Evolutionary conservation across 2,329 filamentous ascomycete species (phyloP).

Genomic region (Amesomyces nigricolor): DNA sequence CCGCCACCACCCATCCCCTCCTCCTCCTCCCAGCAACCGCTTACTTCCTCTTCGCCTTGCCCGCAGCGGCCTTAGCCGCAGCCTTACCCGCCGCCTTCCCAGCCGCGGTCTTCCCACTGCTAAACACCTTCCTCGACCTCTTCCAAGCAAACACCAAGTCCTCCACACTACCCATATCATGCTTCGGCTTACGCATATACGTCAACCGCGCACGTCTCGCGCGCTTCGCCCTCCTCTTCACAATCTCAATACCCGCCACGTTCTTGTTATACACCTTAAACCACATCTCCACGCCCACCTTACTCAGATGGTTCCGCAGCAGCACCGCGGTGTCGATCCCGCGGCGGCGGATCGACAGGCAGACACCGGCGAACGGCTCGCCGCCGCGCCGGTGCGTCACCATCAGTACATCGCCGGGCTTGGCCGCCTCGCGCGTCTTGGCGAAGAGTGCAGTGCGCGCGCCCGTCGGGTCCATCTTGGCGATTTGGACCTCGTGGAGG

Average conservation of each 20-base stretch:
- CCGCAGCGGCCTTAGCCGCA: constrained; percentile 15
- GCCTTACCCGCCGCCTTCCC: constrained; percentile 18
- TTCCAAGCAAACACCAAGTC: constrained; percentile 64
- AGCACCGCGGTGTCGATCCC: constrained; percentile 85
- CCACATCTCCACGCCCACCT: constrained; percentile 93
- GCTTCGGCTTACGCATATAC: constrained; percentile 82
- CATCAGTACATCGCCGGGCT: constrained; percentile 84
- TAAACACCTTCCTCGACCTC: constrained; percentile 37
- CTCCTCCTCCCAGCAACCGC: neutral
- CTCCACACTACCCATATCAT: constrained; percentile 83
- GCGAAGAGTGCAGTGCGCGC: constrained; percentile 78
- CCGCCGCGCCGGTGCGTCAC: constrained; percentile 72
- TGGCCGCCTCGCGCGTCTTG: constrained; percentile 65
- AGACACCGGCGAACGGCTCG: constrained; percentile 86
- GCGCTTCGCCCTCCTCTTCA: constrained; percentile 78
- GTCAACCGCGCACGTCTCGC: constrained; percentile 82
- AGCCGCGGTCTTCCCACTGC: constrained; percentile 26
- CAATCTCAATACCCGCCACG: constrained; percentile 85
- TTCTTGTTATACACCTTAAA: constrained; percentile 91
- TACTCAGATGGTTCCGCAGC: constrained; percentile 77
- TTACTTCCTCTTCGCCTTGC: constrained; percentile 23
- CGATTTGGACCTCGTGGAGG: constrained; percentile 64
- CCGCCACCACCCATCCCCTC: neutral
- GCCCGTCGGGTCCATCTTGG: constrained; percentile 75
- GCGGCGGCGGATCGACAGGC: constrained; percentile 79